These are phyloP conservation scores for Dictyostelium intermedium DNA, from an alignment of 78 protist species.

Conservation along the genomic window DNA sequence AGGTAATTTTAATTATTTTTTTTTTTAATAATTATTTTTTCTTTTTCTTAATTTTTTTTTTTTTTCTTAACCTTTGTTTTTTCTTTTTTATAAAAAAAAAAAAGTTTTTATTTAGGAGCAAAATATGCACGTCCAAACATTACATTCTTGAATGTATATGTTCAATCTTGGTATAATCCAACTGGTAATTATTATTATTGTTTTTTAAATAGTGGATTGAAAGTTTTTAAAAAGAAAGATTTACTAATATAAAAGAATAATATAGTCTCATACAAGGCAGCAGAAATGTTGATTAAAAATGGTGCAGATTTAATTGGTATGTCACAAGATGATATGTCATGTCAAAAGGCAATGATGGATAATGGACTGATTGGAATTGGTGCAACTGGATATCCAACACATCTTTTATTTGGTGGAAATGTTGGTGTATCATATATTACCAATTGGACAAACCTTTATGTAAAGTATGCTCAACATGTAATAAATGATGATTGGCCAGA, in stretches of 20 bases:
- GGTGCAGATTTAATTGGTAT: slow-evolving; percentile 31
- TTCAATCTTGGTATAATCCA: background rate
- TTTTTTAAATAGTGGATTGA: no score
- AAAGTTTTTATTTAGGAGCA: background rate
- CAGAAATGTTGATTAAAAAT: background rate
- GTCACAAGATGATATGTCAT: slow-evolving; percentile 33
- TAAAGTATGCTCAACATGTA: background rate
- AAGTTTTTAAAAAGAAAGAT: no score
- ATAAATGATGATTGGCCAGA: slow-evolving; percentile 4
- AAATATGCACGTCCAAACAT: background rate
- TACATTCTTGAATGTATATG: background rate
- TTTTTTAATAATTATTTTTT: no score
- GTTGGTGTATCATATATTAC: background rate
- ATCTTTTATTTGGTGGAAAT: background rate
- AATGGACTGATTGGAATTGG: background rate
- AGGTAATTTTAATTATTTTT: background rate
- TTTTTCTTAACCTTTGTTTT: no score
- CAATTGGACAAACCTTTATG: slow-evolving; percentile 8
- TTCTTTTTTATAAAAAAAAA: no score
- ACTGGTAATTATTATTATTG: background rate
- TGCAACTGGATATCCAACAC: slow-evolving; percentile 25
- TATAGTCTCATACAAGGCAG: background rate
- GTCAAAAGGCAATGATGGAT: slow-evolving; percentile 4
- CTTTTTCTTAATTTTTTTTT: no score
- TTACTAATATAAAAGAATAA: no score